Percentiles rank a stretch among this genome's conserved stretches.
Evolutionary conservation across 192 early-diverging fungal species (phyloP).

Genomic region (Entomortierella lignicola): DNA sequence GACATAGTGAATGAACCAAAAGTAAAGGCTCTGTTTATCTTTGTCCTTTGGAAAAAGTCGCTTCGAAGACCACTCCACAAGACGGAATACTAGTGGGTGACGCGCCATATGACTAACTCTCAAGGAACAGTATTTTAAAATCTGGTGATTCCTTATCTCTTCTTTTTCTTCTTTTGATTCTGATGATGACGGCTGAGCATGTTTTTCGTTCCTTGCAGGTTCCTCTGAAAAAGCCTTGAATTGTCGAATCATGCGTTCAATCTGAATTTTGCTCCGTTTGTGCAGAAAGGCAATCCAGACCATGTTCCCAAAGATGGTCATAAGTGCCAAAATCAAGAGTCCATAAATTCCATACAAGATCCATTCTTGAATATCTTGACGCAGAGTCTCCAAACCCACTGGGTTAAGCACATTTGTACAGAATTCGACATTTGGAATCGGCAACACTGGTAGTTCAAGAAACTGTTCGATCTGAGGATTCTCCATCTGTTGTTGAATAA

Average conservation of each 20-base stretch:
- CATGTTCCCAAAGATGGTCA: conserved; percentile 13
- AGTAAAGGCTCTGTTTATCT: conserved; percentile 16
- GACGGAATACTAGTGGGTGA: conserved; percentile 19
- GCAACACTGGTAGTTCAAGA: neutral
- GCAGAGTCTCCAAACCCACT: conserved; percentile 9
- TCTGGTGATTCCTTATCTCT: neutral
- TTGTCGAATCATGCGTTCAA: neutral
- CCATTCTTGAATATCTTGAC: conserved; percentile 7
- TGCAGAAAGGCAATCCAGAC: conserved; percentile 5
- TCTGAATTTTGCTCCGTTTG: conserved; percentile 15
- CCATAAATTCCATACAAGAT: conserved; percentile 7
- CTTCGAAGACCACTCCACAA: conserved; percentile 8
- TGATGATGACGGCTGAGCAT: neutral
- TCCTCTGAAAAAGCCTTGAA: neutral
- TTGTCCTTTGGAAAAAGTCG: conserved; percentile 13
- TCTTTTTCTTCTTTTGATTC: neutral
- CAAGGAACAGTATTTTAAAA: neutral
- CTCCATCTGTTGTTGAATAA: conserved; percentile 27
- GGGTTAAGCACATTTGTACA: conserved; percentile 5
- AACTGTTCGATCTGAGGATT: conserved; percentile 12
- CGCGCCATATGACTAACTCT: conserved; percentile 8
- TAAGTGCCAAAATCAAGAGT: neutral
- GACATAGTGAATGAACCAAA: conserved; percentile 51
- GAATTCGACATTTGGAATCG: conserved; percentile 8
- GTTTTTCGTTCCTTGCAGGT: neutral